Percentiles rank a stretch among this genome's conserved stretches.
phyloP scores from a whole-genome alignment of 2,329 filamentous ascomycete species.

The Delphinella strobiligena region DNA sequence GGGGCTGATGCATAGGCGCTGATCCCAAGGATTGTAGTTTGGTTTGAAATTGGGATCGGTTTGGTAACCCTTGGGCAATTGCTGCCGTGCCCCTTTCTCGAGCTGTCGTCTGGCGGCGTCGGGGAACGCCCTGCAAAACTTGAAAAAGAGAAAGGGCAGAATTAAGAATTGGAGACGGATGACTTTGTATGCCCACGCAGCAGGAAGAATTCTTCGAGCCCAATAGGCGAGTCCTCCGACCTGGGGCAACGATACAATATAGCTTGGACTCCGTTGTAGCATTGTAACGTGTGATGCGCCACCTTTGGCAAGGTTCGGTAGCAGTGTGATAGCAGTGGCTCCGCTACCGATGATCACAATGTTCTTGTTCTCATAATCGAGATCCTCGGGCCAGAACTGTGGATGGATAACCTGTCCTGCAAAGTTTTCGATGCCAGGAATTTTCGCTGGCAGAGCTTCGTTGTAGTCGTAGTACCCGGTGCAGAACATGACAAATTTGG shows the following conservation, averaged over 20 bases:
- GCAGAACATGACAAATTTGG: conserved; percentile 42
- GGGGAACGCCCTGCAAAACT: conserved; percentile 22
- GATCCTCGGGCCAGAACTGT: conserved; percentile 62
- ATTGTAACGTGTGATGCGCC: conserved; percentile 59
- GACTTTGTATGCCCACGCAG: conserved; percentile 15
- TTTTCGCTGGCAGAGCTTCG: conserved; percentile 44
- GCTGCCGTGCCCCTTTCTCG: conserved; percentile 29
- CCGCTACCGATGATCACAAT: conserved; percentile 66
- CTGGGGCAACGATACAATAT: conserved; percentile 47
- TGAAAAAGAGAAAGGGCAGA: conserved; percentile 21
- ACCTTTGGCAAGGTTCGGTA: conserved; percentile 53
- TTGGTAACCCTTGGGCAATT: conserved; percentile 35
- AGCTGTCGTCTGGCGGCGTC: conserved; percentile 22
- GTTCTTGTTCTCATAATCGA: conserved; percentile 54
- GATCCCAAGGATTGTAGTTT: conserved; percentile 47
- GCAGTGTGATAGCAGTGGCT: conserved; percentile 65
- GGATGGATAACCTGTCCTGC: conserved; percentile 53
- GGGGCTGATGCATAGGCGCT: conserved; percentile 61
- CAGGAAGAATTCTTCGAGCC: conserved; percentile 28
- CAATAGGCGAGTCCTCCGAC: conserved; percentile 19
- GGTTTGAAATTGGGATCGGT: conserved; percentile 36
- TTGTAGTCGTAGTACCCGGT: conserved; percentile 67
- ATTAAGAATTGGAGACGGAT: conserved; percentile 25
- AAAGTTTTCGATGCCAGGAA: conserved; percentile 58
- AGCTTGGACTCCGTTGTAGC: conserved; percentile 67